These are phyloP conservation scores for Blastocystis sp. DNA, from an alignment of 352 stramenopile genomes.

Conservation along the genomic window DNA sequence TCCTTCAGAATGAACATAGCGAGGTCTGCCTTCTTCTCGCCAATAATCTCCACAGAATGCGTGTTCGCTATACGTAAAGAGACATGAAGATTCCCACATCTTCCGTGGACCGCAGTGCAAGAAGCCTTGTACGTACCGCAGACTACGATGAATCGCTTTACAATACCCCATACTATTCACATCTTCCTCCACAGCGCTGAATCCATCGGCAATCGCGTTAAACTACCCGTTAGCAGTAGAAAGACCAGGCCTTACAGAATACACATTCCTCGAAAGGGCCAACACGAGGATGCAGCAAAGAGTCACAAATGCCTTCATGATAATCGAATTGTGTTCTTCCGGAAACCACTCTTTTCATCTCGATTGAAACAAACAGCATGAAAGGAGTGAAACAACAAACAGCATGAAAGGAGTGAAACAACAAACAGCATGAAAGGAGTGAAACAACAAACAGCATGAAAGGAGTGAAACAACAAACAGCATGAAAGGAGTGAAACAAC, in stretches of 20 bases:
- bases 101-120: not conserved
- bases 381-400: slow-evolving; percentile 70
- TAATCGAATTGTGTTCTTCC: not conserved
- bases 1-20: not conserved
- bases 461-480: slow-evolving; percentile 69
- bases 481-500: not conserved
- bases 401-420: not conserved
- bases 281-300: not conserved
- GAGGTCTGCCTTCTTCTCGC: not conserved
- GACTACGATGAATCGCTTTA: not conserved
- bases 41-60: not conserved
- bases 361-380: not conserved
- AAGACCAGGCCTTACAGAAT: not conserved
- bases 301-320: not conserved
- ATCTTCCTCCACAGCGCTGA: too few species aligned
- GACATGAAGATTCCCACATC: not conserved
- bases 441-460: not conserved
- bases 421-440: not conserved
- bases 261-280: not conserved
- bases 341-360: not conserved
- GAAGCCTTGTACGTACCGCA: not conserved
- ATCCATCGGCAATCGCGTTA: not conserved
- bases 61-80: not conserved
- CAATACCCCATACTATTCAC: too few species aligned
- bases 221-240: not conserved